phyloP scores from a whole-genome alignment of 2,329 filamentous ascomycete genomes.

The Ceratocystis papillata region DNA sequence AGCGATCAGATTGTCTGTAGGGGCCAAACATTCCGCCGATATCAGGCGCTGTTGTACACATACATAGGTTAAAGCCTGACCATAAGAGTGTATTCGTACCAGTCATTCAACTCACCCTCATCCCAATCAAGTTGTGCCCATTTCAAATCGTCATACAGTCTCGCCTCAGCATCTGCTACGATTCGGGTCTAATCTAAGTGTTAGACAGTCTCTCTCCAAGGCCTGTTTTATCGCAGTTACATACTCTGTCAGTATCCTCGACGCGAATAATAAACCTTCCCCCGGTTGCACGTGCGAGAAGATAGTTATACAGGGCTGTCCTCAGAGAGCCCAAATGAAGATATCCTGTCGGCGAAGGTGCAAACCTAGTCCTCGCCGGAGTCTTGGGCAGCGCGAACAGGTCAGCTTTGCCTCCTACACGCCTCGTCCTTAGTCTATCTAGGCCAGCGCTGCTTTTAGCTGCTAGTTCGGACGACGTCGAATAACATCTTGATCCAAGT shows the following conservation, averaged over 20 bases:
- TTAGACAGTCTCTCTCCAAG: conserved; percentile 18
- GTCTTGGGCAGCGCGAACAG: conserved; percentile 37
- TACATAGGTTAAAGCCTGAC: neutral
- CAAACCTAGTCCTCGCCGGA: conserved; percentile 61
- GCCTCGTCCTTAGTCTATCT: conserved; percentile 15
- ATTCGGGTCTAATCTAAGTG: conserved; percentile 56
- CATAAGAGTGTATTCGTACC: neutral
- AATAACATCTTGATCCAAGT: conserved; percentile 11
- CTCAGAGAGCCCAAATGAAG: conserved; percentile 83
- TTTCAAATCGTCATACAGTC: conserved; percentile 65
- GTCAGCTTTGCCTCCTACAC: conserved; percentile 8
- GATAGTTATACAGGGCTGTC: conserved; percentile 90
- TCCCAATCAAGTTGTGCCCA: conserved; percentile 93
- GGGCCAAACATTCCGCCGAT: conserved; percentile 72
- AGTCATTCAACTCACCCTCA: conserved; percentile 49
- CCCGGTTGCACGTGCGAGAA: conserved; percentile 76
- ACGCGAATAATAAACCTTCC: conserved; percentile 85
- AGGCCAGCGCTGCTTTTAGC: conserved; percentile 3
- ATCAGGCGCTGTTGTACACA: conserved; percentile 51
- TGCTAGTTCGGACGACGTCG: conserved; percentile 8
- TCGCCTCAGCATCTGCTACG: conserved; percentile 65
- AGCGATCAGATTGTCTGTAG: conserved; percentile 64
- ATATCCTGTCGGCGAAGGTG: conserved; percentile 88
- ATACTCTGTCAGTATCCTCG: conserved; percentile 88
- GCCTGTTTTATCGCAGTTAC: conserved; percentile 27